Evolutionary conservation across 1,284 basidiomycete genomes (phyloP), one percentile per base, ranked within the genome.

Genomic region (Ustanciosporium gigantosporum): DNA sequence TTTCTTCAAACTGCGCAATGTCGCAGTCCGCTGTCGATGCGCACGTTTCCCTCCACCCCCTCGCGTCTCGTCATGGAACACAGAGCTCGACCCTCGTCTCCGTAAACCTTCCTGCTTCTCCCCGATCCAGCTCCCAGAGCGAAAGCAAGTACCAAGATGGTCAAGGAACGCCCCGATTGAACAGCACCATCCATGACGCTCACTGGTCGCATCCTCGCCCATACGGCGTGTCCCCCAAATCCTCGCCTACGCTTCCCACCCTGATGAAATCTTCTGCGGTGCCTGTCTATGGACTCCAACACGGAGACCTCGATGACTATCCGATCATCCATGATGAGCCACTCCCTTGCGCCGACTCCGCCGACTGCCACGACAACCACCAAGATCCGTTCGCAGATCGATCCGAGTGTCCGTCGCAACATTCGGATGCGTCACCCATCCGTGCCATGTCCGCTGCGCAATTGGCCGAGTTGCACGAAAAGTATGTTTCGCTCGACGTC

Each of bases 391-490:
- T n/a, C n/a, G n/a, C n/a, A n/a, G n/a, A n/a, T n/a, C n/a, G n/a
- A n/a, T n/a, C n/a, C n/a, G n/a, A n/a, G n/a, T n/a, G n/a, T n/a
- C n/a, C n/a, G n/a, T 17, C 16, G 32, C 16, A 43, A 13, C 41
- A 19, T 17, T 40, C 19, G 29, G 41, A 51, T 16, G 45, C 60
- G n/a, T 51, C 68, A 9, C 69, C 73, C 22, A 58, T 74, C 41
- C 66, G 73, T 8, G 52, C 58, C 25, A 61, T 74, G 60, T 58
- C 65, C 14, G 69, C 72, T 4, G 41, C 41, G 1, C 73, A 77
- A 49, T 60, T 74, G 5, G 64, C 62, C 9, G 35, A 44, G 13
- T 23, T 77, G 31, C 61, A 73, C 25, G 47, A 60, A 9, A 36
- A 59, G 19, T 75, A 75, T 27, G 49, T 52, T 3, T 27, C 40